Percentiles rank a stretch among this genome's conserved stretches.
Evolutionary conservation across 306 rosid genomes (phyloP).

Genomic region (Sicyos baderoa): DNA sequence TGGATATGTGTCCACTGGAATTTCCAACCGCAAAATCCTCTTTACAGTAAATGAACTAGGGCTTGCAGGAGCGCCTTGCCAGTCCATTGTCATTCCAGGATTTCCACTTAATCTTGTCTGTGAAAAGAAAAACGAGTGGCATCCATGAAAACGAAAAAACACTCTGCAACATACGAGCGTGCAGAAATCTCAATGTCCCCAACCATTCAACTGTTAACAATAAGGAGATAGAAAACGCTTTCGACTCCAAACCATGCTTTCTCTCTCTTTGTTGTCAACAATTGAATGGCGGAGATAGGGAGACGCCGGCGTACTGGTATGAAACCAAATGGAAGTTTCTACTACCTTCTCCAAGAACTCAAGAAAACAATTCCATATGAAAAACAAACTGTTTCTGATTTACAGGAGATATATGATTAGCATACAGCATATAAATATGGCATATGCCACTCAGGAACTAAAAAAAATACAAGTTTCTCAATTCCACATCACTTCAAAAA

Average conservation of each 20-base stretch:
- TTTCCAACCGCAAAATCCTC: conserved; percentile 84
- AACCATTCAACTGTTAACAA: too few relatives aligned
- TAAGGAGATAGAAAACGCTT: too few relatives aligned
- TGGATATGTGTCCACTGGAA: conserved; percentile 89
- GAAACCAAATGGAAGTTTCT: not conserved
- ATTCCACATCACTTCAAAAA: conserved; percentile 2
- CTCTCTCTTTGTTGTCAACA: too few relatives aligned
- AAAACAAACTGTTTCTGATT: not conserved
- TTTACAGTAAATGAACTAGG: conserved; percentile 82
- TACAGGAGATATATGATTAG: not conserved
- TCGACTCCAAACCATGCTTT: too few relatives aligned
- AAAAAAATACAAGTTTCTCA: not conserved
- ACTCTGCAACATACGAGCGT: too few relatives aligned
- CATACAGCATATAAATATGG: not conserved
- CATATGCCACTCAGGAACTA: not conserved
- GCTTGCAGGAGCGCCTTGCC: conserved; percentile 96
- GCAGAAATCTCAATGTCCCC: too few relatives aligned
- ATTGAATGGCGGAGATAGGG: too few relatives aligned
- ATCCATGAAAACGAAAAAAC: too few relatives aligned
- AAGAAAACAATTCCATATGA: not conserved
- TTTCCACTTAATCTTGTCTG: conserved; percentile 70
- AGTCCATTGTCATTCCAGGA: conserved; percentile 90
- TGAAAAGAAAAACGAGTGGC: conserved; percentile 10
- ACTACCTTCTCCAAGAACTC: not conserved
- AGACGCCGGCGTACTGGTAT: too few relatives aligned